Evolutionary conservation across 345 rosid species (phyloP).

Genomic region (Gossypium raimondii): DNA sequence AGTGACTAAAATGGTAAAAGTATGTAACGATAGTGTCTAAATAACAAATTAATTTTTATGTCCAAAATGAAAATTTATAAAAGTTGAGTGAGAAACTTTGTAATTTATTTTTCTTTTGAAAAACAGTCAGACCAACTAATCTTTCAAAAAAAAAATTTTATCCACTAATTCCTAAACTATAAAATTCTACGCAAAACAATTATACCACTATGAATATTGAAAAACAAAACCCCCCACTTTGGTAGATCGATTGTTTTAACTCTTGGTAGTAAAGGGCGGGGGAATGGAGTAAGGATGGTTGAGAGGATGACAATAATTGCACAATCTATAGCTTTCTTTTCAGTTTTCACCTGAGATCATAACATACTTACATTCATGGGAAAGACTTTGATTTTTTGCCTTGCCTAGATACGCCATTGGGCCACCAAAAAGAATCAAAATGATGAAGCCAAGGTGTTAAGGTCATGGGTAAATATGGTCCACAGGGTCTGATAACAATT

Average conservation of each 20-base stretch:
- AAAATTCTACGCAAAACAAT: not conserved
- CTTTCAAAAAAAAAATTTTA: no score
- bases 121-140: no score
- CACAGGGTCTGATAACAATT: not conserved
- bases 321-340: constrained; percentile 7
- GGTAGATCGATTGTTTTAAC: constrained; percentile 1
- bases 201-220: not conserved
- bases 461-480: not conserved
- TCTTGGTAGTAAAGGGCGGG: not conserved
- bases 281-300: no score
- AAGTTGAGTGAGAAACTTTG: no score
- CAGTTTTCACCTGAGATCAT: not conserved
- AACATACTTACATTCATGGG: not conserved
- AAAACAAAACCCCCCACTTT: no score
- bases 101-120: no score
- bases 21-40: no score
- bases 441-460: not conserved
- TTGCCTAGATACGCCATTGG: not conserved
- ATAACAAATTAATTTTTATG: no score
- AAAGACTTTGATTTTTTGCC: not conserved
- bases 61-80: no score
- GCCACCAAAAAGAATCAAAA: constrained; percentile 12
- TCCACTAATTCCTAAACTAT: no score
- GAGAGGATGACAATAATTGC: not conserved
- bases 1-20: no score